Evolutionary conservation across 331 rosid genomes (phyloP).

Genomic region (Cucumis variabilis): DNA sequence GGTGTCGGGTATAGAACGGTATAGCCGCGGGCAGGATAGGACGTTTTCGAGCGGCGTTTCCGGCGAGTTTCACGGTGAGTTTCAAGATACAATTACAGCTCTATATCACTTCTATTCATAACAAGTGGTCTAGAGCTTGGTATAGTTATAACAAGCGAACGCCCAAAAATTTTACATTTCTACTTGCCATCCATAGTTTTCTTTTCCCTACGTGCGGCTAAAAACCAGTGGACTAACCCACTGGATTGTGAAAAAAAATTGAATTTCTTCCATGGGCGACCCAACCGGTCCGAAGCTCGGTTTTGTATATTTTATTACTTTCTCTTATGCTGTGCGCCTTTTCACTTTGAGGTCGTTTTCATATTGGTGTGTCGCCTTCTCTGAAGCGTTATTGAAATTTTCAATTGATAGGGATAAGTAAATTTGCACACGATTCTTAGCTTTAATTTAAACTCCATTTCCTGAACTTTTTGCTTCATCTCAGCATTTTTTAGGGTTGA

Average conservation of each 20-base stretch:
- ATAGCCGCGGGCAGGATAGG: no score
- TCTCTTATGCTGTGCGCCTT: not conserved
- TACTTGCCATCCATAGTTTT: not conserved
- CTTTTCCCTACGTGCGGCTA: not conserved
- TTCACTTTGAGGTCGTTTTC: conserved; percentile 27
- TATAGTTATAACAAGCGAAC: not conserved
- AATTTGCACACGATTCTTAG: not conserved
- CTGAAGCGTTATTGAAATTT: conserved; percentile 6
- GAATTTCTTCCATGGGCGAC: not conserved
- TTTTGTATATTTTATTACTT: not conserved
- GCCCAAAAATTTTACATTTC: not conserved
- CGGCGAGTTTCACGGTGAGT: no score
- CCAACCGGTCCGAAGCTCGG: not conserved
- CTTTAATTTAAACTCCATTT: not conserved
- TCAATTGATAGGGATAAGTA: not conserved
- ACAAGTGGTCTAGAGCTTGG: no score
- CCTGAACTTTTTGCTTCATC: not conserved
- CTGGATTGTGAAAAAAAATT: not conserved
- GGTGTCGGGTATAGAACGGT: no score
- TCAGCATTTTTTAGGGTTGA: conserved; percentile 15
- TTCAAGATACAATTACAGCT: no score
- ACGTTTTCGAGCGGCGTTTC: no score
- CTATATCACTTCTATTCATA: no score
- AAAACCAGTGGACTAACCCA: conserved; percentile 23
- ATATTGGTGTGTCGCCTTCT: conserved; percentile 8